phyloP scores from a whole-genome alignment of 2,329 filamentous ascomycete genomes.

The Cordyceps cateniannulata region DNA sequence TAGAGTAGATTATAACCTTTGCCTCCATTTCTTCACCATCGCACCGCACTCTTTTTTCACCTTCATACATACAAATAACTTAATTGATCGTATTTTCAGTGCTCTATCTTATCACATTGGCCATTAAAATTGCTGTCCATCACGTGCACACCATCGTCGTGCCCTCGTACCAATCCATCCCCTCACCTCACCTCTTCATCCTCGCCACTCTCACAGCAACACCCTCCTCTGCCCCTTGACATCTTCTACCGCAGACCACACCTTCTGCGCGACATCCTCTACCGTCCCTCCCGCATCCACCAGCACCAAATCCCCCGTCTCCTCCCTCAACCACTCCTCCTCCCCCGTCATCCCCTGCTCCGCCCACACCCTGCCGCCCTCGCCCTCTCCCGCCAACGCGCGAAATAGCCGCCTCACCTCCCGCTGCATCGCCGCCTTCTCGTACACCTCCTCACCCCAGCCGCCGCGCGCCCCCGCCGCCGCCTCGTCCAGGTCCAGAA shows the following conservation, averaged over 20 bases:
- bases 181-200: not conserved
- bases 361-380: constrained; percentile 28
- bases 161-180: not conserved
- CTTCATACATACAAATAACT: not conserved
- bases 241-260: constrained; percentile 49
- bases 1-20: not conserved
- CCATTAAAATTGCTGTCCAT: not conserved
- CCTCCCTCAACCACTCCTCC: constrained; percentile 34
- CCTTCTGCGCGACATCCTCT: constrained; percentile 49
- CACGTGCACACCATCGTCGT: not conserved
- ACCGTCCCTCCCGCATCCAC: constrained; percentile 47
- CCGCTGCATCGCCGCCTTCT: constrained; percentile 75
- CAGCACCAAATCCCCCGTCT: constrained; percentile 47
- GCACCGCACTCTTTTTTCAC: not conserved
- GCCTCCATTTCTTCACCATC: not conserved
- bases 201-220: constrained; percentile 28
- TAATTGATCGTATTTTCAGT: not conserved
- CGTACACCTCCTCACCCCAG: constrained; percentile 84
- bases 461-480: constrained; percentile 72
- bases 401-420: constrained; percentile 71
- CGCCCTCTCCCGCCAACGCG: constrained; percentile 41
- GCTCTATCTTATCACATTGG: not conserved
- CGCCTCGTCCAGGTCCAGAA: constrained; percentile 72
- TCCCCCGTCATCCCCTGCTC: constrained; percentile 17
- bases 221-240: constrained; percentile 39